Base-by-base conservation (phyloP, 129 eudicot genomes). In the Calendula officinalis region DNA sequence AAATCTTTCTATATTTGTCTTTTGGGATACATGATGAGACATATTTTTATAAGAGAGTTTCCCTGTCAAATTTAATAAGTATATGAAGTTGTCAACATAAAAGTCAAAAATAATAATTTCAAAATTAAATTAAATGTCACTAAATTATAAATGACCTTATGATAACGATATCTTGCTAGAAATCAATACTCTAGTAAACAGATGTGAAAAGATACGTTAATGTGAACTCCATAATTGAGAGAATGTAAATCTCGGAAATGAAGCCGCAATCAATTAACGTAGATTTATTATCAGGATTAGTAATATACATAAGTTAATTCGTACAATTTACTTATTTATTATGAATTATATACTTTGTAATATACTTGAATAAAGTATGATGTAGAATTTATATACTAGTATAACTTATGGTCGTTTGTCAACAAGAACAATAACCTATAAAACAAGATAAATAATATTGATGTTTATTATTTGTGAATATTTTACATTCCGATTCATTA, bases 71-170 rank as follows among this genome's bases (percentile, higher is more conserved):
- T 35, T 41, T 13, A 42, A 32, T 32, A 13, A 56, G 33, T 12
- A n/a, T 9, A 57, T 5, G 44, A 45, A 48, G 39, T 45, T 17
- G 7, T 69, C 66, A 46, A 36, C 39, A 45, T 11, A 35, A 56
- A 56, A 69, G 56, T 16, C 46, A 46, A 14, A 37, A 8, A 27
- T 46, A 57, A 12, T 45, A 69, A 15, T 17, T 35, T 46, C 16
- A 69, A 46, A 69, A 57, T 46, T 45, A 51, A 40, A 58, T 66
- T 58, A 69, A 16, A 34, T 17, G 59, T 36, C 56, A 36, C 48
- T 69, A 15, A 30, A 56, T 57, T 10, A 10, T 9, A 37, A 38
- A 51, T 38, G 45, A 57, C 0, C 27, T n/a, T 36, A 35, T 8
- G 38, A 69, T 6, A 35, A 10, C 4, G 8, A 56, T 10, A 15